Evolutionary conservation across 768 basidiomycete species (phyloP).

Genomic region (Mycena amicta): DNA sequence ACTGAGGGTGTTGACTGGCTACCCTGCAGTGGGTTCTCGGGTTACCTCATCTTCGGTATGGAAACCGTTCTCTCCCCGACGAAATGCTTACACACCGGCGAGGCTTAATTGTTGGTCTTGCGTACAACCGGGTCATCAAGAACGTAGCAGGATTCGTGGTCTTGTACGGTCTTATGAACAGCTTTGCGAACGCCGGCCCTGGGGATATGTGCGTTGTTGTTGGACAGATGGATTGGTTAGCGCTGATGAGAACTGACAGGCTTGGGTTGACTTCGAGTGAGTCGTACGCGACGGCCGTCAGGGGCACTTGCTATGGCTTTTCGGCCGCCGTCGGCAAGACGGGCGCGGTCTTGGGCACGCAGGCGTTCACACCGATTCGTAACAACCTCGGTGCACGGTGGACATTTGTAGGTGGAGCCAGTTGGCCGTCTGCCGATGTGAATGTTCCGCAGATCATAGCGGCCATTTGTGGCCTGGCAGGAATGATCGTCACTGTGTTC

Average conservation of each 20-base stretch:
- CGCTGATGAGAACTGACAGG: conserved; percentile 6
- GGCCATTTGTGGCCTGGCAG: conserved; percentile 66
- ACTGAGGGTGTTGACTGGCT: conserved; percentile 1
- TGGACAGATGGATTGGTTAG: neutral
- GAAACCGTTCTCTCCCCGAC: conserved; percentile 9
- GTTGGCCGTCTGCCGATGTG: conserved; percentile 66
- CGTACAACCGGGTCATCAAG: conserved; percentile 63
- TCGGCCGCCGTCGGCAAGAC: conserved; percentile 70
- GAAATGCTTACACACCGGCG: conserved; percentile 1
- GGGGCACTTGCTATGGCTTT: conserved; percentile 72
- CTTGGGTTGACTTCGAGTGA: conserved; percentile 15
- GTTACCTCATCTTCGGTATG: conserved; percentile 64
- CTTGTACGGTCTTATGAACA: conserved; percentile 78
- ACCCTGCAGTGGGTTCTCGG: conserved; percentile 60
- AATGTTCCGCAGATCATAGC: conserved; percentile 30
- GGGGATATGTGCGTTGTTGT: conserved; percentile 54
- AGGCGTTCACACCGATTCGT: conserved; percentile 72
- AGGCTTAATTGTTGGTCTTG: conserved; percentile 60
- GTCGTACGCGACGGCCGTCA: conserved; percentile 17
- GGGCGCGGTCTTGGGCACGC: conserved; percentile 73
- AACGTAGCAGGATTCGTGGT: conserved; percentile 69
- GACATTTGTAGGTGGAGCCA: conserved; percentile 10
- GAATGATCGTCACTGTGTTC: conserved; percentile 66
- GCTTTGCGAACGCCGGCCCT: conserved; percentile 47
- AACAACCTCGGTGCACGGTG: conserved; percentile 67